These are phyloP conservation scores for Phascolomyces articulosus DNA, from an alignment of 371 early-diverging fungal species.

Conservation along the genomic window DNA sequence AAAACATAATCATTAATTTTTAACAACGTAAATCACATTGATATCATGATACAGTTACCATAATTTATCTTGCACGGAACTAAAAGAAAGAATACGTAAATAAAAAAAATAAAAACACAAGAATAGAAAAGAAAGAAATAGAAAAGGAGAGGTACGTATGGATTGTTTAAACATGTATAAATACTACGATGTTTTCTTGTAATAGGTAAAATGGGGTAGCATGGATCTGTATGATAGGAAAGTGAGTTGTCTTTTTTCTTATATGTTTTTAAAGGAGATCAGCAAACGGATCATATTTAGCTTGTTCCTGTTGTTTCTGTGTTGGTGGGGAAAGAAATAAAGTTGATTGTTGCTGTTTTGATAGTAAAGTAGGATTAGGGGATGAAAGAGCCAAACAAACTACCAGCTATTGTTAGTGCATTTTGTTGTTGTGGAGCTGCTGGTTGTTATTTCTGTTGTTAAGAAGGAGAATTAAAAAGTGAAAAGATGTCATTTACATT, in stretches of 20 bases:
- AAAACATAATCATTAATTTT: too few species aligned
- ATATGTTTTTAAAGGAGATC: constrained; percentile 27
- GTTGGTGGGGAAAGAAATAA: constrained; percentile 8
- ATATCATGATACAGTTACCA: too few species aligned
- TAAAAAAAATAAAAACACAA: too few species aligned
- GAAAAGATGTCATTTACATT: constrained; percentile 41
- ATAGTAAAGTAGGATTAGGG: constrained; percentile 3
- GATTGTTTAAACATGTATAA: background rate
- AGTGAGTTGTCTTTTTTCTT: background rate
- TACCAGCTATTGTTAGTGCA: constrained; percentile 3
- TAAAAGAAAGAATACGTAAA: too few species aligned
- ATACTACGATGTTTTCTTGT: background rate
- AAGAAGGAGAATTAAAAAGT: constrained; percentile 28
- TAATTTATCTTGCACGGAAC: too few species aligned
- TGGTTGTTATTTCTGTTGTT: constrained; percentile 6
- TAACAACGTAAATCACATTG: too few species aligned
- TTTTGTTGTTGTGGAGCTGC: constrained; percentile 15
- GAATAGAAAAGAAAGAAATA: too few species aligned
- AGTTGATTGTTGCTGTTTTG: background rate
- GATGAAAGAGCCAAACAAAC: constrained; percentile 21
- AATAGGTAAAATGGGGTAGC: background rate
- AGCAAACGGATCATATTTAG: constrained; percentile 26
- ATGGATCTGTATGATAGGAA: background rate
- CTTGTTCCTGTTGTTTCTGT: constrained; percentile 20
- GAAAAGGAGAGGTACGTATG: too few species aligned